Percentiles rank a stretch among this genome's conserved stretches.
Evolutionary conservation across 108 stramenopile genomes (phyloP).

Genomic region (Aurantiochytrium sp.): DNA sequence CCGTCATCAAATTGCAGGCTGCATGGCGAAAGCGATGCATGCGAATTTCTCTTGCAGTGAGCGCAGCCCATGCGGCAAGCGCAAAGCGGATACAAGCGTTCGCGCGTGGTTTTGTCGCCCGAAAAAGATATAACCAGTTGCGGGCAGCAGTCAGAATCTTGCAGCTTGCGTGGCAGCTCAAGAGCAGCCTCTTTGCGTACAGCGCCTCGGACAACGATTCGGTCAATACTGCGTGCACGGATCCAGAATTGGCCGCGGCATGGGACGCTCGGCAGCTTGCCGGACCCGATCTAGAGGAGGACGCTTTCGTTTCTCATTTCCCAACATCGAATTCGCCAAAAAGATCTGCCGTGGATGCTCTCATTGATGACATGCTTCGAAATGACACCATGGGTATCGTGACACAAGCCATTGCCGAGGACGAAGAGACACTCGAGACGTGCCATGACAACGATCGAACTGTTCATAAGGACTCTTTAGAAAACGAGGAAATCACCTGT

Average conservation of each 20-base stretch:
- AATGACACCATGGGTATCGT: too few species aligned
- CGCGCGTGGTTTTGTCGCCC: neutral
- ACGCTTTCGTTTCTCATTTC: too few species aligned
- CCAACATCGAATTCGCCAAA: too few species aligned
- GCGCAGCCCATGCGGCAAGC: neutral
- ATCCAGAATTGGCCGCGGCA: neutral
- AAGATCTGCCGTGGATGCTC: too few species aligned
- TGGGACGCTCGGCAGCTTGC: neutral
- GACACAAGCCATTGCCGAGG: neutral
- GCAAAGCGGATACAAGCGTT: neutral
- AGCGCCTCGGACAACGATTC: neutral
- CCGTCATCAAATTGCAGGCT: neutral
- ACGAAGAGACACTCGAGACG: neutral
- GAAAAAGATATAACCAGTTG: neutral
- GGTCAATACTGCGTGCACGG: neutral
- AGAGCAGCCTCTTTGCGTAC: neutral
- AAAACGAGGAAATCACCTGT: too few species aligned
- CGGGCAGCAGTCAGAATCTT: neutral
- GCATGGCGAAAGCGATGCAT: neutral
- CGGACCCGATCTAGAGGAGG: too few species aligned
- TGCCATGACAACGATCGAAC: too few species aligned
- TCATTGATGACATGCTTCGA: too few species aligned
- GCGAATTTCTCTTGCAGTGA: neutral
- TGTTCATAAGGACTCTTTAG: too few species aligned
- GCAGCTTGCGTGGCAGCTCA: neutral